Percentiles rank a stretch among this genome's conserved stretches.
phyloP scores from a whole-genome alignment of 768 basidiomycete genomes.

The Kwoniella sp. region DNA sequence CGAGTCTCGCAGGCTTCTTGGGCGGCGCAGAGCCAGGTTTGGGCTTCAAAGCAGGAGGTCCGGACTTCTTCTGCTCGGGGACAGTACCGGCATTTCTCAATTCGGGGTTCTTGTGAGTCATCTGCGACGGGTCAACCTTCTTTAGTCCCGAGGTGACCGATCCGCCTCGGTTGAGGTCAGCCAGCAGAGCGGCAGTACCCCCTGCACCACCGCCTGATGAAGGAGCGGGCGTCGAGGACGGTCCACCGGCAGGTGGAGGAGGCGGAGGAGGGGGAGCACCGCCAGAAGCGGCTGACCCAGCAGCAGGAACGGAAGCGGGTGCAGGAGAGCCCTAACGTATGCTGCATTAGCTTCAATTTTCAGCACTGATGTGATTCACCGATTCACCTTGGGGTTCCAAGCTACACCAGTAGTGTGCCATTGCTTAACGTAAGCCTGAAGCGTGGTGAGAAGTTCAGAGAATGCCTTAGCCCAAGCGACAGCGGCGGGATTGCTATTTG shows the following conservation, averaged over 20 bases:
- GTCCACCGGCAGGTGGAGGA: constrained; percentile 46
- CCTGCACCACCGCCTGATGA: constrained; percentile 59
- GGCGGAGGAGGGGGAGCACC: constrained; percentile 59
- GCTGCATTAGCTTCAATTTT: too few species aligned
- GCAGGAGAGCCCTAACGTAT: constrained; percentile 47
- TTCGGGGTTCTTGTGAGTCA: constrained; percentile 98
- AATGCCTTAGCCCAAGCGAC: constrained; percentile 84
- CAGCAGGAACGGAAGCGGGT: constrained; percentile 45
- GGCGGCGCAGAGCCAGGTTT: constrained; percentile 71
- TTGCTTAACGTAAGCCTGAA: constrained; percentile 79
- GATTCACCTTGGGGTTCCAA: constrained; percentile 80
- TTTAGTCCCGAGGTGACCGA: constrained; percentile 85
- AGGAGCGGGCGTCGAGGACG: constrained; percentile 42
- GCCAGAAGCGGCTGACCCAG: constrained; percentile 49
- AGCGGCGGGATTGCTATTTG: constrained; percentile 74
- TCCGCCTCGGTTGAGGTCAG: constrained; percentile 83
- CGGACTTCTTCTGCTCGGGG: constrained; percentile 54
- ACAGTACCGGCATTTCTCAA: constrained; percentile 65
- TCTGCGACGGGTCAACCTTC: constrained; percentile 93
- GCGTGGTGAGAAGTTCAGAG: constrained; percentile 69
- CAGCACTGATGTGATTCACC: too few species aligned
- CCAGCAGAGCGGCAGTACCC: constrained; percentile 70
- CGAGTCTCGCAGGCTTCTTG: constrained; percentile 87
- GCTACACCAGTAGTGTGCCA: constrained; percentile 80
- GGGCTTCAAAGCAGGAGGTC: constrained; percentile 60